A percentile compares a stretch with the other conserved stretches of the same genome.
Conservation (phyloP, 2,329 filamentous ascomycete species). For the Phialophora expanda region DNA sequence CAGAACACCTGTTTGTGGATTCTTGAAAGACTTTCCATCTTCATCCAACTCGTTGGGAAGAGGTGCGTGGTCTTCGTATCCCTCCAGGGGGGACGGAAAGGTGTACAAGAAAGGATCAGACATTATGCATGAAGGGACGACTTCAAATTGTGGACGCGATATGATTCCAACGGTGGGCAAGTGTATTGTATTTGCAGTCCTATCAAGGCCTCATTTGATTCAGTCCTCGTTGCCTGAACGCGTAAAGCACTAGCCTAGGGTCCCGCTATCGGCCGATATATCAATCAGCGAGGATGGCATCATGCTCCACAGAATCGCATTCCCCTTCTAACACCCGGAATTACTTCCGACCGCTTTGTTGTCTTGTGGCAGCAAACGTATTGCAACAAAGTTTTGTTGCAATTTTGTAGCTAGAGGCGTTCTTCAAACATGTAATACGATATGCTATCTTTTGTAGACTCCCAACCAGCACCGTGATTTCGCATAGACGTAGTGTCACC, state of each 20-base stretch:
- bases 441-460: not conserved
- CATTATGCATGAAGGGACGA: conserved; percentile 45
- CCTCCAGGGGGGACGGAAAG: conserved; percentile 61
- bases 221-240: not conserved
- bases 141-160: not conserved
- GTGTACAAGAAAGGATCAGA: conserved; percentile 59
- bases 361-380: not conserved
- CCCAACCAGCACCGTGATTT: not conserved
- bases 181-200: not conserved
- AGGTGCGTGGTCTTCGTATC: conserved; percentile 56
- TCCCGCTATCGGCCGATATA: not conserved
- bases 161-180: not conserved
- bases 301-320: not conserved
- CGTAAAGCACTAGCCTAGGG: not conserved
- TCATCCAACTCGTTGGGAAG: conserved; percentile 62
- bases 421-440: not conserved
- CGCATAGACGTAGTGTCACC: not conserved
- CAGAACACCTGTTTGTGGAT: conserved; percentile 64
- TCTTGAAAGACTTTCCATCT: conserved; percentile 79
- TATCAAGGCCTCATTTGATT: not conserved
- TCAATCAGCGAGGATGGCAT: not conserved
- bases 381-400: not conserved
- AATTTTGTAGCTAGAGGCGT: not conserved
- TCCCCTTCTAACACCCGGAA: not conserved
- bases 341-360: not conserved